Evolutionary conservation across 345 rosid genomes (phyloP), one percentile per base, ranked within the genome.

Genomic region (Citrus medica): DNA sequence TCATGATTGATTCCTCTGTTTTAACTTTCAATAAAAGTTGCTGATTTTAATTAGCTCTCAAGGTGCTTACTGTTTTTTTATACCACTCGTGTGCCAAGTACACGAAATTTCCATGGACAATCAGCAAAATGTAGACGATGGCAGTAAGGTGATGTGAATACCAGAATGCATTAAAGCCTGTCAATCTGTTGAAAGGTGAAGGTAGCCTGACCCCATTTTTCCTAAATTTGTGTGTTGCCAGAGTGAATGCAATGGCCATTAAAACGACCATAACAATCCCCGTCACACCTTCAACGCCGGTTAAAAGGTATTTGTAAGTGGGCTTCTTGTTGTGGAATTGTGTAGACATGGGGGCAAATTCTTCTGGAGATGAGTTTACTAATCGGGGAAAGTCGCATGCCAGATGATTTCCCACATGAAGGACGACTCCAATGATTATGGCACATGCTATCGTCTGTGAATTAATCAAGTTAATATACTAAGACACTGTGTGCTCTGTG

Each of bases 91-190:
- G 88, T 9, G 78, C 83, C 32, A 96, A 85, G 92, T 55, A 90
- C 82, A 94, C 69, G 89, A 94, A 91, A 79, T 82, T 85, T 64
- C 98, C 98, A 25, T 96, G 99, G 69, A 90, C 85, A 21, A 90
- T 83, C 63, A 96, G 93, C 89, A 94, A 74, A 65, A 90, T 79
- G 73, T 96, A 96, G 86, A 96, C 97, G 53, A 96, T 53, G 28
- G 85, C 92, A 5, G 92, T 84, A 71, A 96, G 93, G 77, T 96
- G 99, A 82, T 96, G 99, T 71, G 98, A 88, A 77, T 96, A 96
- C 99, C 99, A 96, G 80, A 96, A 96, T 22, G 99, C 96, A 66
- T 96, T 96, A 84, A 92, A 96, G 35, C 99, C 99, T 25, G 97
- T 90, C 77, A 94, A 80, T 77, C 88, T 87, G 78, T 94, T 90